Conservation (phyloP, 78 protist genomes). For the Dictyostelium intermedium region DNA sequence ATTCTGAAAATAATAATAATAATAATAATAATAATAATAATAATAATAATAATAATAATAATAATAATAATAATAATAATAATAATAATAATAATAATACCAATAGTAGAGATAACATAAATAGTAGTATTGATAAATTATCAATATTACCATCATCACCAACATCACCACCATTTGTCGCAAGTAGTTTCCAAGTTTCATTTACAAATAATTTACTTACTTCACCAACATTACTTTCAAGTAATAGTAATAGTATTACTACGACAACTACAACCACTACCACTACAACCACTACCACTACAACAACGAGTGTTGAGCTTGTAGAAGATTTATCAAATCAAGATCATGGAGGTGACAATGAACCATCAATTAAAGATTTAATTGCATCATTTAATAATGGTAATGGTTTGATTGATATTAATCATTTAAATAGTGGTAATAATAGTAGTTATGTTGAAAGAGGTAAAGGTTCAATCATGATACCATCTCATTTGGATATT, state of each 20-base stretch:
- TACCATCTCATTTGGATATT: background rate
- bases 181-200: background rate
- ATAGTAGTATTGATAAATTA: background rate
- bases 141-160: background rate
- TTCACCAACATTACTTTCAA: background rate
- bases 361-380: constrained; percentile 15
- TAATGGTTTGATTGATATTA: background rate
- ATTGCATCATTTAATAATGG: background rate
- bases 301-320: background rate
- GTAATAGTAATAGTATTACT: background rate
- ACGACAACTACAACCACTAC: background rate
- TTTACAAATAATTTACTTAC: background rate
- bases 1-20: background rate
- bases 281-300: background rate
- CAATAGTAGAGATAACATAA: background rate
- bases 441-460: background rate
- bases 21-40: background rate
- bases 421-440: background rate
- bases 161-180: background rate
- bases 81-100: background rate
- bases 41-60: background rate
- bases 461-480: background rate
- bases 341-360: background rate
- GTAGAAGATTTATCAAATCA: background rate
- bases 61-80: background rate